These are phyloP conservation scores for Eucalyptus caleyi DNA, from an alignment of 345 rosid species.

Conservation along the genomic window DNA sequence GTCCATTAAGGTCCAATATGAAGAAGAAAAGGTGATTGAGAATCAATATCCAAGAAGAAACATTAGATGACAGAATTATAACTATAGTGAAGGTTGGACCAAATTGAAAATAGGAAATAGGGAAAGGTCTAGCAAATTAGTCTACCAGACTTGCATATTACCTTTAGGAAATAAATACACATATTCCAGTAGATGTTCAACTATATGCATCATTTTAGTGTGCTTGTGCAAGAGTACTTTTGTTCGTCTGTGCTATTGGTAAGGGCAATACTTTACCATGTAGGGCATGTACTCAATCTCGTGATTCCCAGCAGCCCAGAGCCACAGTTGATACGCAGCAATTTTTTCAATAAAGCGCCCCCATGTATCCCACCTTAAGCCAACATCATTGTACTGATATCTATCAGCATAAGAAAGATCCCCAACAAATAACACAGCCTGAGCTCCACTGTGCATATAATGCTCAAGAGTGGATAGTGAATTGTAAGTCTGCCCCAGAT, in stretches of 20 bases:
- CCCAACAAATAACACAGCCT: conserved; percentile 76
- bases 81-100: neutral
- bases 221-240: neutral
- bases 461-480: conserved; percentile 87
- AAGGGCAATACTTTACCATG: conserved; percentile 43
- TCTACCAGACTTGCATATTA: neutral
- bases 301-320: conserved; percentile 94
- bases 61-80: neutral
- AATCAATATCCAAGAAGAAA: neutral
- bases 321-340: conserved; percentile 94
- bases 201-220: neutral
- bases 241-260: neutral
- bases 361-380: conserved; percentile 90
- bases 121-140: neutral
- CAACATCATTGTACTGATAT: conserved; percentile 67
- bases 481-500: conserved; percentile 92
- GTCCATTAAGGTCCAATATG: neutral
- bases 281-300: conserved; percentile 85
- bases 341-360: conserved; percentile 79
- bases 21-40: neutral
- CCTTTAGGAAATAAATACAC: neutral
- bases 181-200: neutral
- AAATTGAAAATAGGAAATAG: neutral
- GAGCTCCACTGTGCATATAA: conserved; percentile 76
- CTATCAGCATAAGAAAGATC: conserved; percentile 97